A percentile compares a stretch with the other conserved stretches of the same genome.
Conservation (phyloP, 352 stramenopile genomes). For the Aphanomyces stellatus region DNA sequence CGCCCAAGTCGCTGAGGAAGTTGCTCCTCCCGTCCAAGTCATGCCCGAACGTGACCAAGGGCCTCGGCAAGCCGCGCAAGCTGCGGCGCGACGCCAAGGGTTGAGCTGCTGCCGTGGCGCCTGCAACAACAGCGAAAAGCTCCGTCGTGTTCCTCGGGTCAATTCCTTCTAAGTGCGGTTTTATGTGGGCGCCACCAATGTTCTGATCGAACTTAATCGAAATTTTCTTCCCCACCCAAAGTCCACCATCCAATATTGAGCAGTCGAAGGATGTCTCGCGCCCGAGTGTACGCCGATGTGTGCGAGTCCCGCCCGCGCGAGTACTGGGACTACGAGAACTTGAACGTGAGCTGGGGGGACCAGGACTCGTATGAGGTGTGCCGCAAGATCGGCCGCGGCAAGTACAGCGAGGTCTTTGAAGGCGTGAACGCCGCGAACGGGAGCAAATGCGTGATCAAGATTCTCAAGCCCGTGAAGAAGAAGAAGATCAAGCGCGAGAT, state of each 20-base stretch:
- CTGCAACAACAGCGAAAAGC: no score
- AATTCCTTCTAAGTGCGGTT: no score
- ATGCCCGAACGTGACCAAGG: not conserved
- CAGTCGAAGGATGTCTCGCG: constrained; percentile 42
- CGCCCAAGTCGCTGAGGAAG: no score
- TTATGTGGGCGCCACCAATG: no score
- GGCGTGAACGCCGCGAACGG: constrained; percentile 97
- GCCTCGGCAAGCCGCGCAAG: no score
- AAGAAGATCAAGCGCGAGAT: constrained; percentile 99
- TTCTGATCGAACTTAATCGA: not conserved
- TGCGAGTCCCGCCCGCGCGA: constrained; percentile 94
- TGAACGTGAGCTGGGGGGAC: constrained; percentile 96
- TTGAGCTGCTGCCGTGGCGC: no score
- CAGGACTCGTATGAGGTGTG: constrained; percentile 99
- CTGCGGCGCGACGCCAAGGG: no score
- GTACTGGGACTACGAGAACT: constrained; percentile 99
- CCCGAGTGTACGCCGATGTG: constrained; percentile 90
- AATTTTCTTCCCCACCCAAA: not conserved
- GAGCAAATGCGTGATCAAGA: constrained; percentile 99
- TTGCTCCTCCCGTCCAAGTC: not conserved
- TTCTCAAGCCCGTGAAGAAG: constrained; percentile 99
- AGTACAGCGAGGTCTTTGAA: constrained; percentile 99
- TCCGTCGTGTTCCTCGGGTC: no score
- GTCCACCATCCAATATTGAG: not conserved
- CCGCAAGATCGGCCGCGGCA: constrained; percentile 98